These are phyloP conservation scores for Tilletia caries DNA, from an alignment of 1,284 basidiomycete species.

Conservation along the genomic window DNA sequence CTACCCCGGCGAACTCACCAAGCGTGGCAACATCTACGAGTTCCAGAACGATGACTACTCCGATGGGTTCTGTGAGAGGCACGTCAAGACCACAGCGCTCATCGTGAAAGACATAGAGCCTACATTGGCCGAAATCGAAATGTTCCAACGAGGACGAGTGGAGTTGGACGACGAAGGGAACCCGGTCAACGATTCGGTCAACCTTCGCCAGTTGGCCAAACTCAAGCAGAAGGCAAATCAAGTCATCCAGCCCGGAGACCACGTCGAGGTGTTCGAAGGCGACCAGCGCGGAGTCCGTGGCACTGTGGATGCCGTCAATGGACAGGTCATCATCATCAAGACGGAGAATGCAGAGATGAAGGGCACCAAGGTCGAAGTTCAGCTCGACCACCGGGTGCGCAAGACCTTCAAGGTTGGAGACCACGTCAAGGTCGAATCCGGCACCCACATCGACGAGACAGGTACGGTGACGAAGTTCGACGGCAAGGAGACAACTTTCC, in stretches of 20 bases:
- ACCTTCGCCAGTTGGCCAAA: conserved; percentile 80
- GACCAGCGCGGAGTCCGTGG: conserved; percentile 91
- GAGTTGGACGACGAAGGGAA: conserved; percentile 32
- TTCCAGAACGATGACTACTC: conserved; percentile 91
- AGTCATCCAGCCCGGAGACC: conserved; percentile 93
- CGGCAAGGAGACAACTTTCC: conserved; percentile 69
- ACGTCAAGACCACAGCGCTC: conserved; percentile 77
- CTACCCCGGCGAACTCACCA: conserved; percentile 61
- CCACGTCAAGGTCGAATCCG: conserved; percentile 96
- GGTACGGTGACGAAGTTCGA: conserved; percentile 87
- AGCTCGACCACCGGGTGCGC: conserved; percentile 73
- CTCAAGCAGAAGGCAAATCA: conserved; percentile 75
- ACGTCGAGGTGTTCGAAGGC: conserved; percentile 94
- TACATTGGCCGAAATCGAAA: conserved; percentile 90
- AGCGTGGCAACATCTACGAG: conserved; percentile 63
- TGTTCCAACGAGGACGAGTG: conserved; percentile 64
- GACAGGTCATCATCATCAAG: conserved; percentile 81
- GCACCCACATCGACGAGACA: conserved; percentile 89
- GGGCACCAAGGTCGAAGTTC: too few species aligned
- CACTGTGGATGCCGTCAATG: conserved; percentile 79
- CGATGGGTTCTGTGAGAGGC: conserved; percentile 94
- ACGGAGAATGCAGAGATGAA: conserved; percentile 71
- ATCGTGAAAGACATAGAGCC: conserved; percentile 87
- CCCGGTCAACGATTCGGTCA: too few species aligned
- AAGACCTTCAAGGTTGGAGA: conserved; percentile 96